Percentiles rank a stretch among this genome's conserved stretches.
phyloP scores from a whole-genome alignment of 495 filamentous ascomycete species.

The Xylaria flabelliformis region DNA sequence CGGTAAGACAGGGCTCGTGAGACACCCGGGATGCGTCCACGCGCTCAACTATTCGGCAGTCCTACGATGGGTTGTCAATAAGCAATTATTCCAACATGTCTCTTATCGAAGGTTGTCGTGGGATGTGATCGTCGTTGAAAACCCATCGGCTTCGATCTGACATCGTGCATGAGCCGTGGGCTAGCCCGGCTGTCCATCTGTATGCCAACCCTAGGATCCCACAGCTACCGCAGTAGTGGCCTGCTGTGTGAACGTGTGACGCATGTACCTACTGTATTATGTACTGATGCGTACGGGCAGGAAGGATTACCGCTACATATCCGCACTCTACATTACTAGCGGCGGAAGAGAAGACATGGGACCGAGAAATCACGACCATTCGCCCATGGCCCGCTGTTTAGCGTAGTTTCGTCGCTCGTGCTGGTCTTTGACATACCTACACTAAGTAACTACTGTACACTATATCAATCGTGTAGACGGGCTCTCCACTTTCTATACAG shows the following conservation, averaged over 20 bases:
- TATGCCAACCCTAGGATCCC: constrained; percentile 32
- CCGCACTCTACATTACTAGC: constrained; percentile 34
- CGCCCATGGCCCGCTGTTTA: neutral
- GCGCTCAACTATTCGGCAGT: neutral
- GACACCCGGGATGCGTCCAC: constrained; percentile 23
- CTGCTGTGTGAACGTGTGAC: constrained; percentile 30
- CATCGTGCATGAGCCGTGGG: constrained; percentile 45
- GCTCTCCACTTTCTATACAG: neutral
- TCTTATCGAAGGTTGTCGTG: constrained; percentile 7
- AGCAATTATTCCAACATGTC: neutral
- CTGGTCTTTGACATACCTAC: neutral
- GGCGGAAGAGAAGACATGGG: constrained; percentile 27
- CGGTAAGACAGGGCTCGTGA: constrained; percentile 17
- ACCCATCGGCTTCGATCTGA: constrained; percentile 41
- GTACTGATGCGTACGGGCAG: constrained; percentile 22
- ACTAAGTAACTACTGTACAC: neutral
- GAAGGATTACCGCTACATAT: constrained; percentile 31
- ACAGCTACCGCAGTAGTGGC: constrained; percentile 29
- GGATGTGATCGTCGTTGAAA: constrained; percentile 41
- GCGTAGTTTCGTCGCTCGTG: neutral
- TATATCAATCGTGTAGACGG: constrained; percentile 1
- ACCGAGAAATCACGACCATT: constrained; percentile 15
- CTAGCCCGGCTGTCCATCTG: constrained; percentile 32
- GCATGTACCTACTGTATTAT: constrained; percentile 24
- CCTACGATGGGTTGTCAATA: neutral